These are phyloP conservation scores for Remersonia thermophila DNA, from an alignment of 2,329 filamentous ascomycete genomes.

Conservation along the genomic window DNA sequence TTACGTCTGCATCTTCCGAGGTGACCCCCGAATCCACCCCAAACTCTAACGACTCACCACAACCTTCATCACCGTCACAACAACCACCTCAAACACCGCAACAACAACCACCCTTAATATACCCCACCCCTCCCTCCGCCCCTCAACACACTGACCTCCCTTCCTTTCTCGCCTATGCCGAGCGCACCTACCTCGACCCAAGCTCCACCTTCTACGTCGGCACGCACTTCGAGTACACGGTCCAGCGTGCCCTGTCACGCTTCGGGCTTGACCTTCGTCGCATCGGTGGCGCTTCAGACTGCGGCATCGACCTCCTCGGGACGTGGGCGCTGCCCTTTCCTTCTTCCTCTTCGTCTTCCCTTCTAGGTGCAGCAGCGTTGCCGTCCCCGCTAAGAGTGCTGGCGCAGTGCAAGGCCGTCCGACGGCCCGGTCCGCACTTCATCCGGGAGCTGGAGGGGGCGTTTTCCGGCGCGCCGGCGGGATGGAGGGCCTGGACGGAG, in stretches of 20 bases:
- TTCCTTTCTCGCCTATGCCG: constrained; percentile 54
- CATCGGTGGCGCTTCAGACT: constrained; percentile 54
- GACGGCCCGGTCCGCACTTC: constrained; percentile 42
- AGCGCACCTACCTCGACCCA: constrained; percentile 40
- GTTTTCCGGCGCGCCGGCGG: constrained; percentile 58
- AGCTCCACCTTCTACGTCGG: constrained; percentile 53
- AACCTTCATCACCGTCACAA: neutral
- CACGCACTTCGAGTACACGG: constrained; percentile 66
- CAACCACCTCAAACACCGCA: neutral
- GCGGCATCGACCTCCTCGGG: constrained; percentile 63
- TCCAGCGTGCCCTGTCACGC: constrained; percentile 39
- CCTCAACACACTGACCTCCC: constrained; percentile 49
- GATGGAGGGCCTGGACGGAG: constrained; percentile 45
- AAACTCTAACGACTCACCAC: neutral
- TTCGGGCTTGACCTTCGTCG: constrained; percentile 55
- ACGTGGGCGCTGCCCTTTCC: constrained; percentile 48
- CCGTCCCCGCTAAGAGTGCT: constrained; percentile 30
- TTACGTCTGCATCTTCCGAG: neutral
- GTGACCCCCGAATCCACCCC: neutral
- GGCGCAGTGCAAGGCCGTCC: constrained; percentile 58
- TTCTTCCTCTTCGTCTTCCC: neutral
- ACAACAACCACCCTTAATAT: constrained; percentile 21
- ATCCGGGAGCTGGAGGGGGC: constrained; percentile 72
- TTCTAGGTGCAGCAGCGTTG: neutral
- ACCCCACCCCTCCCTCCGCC: constrained; percentile 31